Evolutionary conservation across 805 yeast genomes (phyloP).

Genomic region (Yarrowia deformans): DNA sequence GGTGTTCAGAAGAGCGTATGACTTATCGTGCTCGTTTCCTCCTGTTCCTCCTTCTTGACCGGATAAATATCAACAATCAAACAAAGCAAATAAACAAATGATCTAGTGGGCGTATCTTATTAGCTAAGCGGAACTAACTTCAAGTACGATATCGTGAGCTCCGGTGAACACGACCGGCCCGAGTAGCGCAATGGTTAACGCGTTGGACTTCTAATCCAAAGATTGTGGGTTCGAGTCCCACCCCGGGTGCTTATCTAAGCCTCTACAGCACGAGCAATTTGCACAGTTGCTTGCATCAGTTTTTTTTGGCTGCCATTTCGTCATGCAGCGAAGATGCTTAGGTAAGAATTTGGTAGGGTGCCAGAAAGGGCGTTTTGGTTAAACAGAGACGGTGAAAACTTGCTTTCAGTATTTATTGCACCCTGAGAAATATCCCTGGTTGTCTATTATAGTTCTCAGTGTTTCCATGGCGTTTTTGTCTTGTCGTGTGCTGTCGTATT

Average conservation of each 20-base stretch:
- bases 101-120: too few species aligned
- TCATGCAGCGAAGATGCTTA: neutral
- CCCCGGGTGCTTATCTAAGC: slow-evolving; percentile 28
- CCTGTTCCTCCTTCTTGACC: too few species aligned
- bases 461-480: too few species aligned
- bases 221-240: slow-evolving; percentile 39
- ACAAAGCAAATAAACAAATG: too few species aligned
- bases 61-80: too few species aligned
- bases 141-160: neutral
- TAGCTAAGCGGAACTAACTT: slow-evolving; percentile 2
- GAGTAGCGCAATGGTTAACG: slow-evolving; percentile 39
- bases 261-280: neutral
- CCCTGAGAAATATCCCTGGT: too few species aligned
- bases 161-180: slow-evolving; percentile 17
- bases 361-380: neutral
- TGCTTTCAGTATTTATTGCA: too few species aligned
- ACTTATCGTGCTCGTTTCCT: too few species aligned
- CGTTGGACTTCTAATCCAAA: slow-evolving; percentile 39
- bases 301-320: slow-evolving; percentile 17
- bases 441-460: too few species aligned
- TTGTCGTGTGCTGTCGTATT: too few species aligned
- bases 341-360: slow-evolving; percentile 1
- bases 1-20: too few species aligned
- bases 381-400: too few species aligned
- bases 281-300: neutral